Conservation (phyloP, 768 basidiomycete genomes). For the Mycena albidolilacea region DNA sequence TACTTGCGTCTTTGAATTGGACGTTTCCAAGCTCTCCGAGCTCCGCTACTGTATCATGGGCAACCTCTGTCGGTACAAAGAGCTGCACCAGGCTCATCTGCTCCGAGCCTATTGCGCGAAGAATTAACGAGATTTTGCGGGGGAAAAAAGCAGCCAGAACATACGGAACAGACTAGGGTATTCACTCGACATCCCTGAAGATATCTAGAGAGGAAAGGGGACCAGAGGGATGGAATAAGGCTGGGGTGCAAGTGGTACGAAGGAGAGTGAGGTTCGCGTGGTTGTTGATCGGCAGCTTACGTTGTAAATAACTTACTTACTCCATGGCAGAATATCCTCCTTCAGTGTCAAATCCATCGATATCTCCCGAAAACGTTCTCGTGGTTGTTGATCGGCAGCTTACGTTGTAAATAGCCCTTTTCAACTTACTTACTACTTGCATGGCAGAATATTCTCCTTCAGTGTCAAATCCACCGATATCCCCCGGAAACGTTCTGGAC, state of each 20-base stretch:
- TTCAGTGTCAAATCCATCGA: too few relatives aligned
- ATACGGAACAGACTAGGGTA: constrained; percentile 90
- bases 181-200: constrained; percentile 75
- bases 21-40: constrained; percentile 96
- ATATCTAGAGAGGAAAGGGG: constrained; percentile 8
- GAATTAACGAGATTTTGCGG: constrained; percentile 34
- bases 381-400: not conserved
- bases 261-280: constrained; percentile 12
- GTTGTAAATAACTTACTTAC: too few relatives aligned
- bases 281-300: not conserved
- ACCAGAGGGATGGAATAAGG: constrained; percentile 15
- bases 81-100: constrained; percentile 98
- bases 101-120: constrained; percentile 81
- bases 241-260: constrained; percentile 10
- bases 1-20: constrained; percentile 94
- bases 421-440: too few relatives aligned
- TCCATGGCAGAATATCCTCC: too few relatives aligned
- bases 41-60: constrained; percentile 96
- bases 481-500: too few relatives aligned
- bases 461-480: too few relatives aligned
- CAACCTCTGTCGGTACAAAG: constrained; percentile 96
- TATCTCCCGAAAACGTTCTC: too few relatives aligned
- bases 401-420: too few relatives aligned
- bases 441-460: too few relatives aligned
- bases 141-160: constrained; percentile 44